A percentile compares a stretch with the other conserved stretches of the same genome.
Evolutionary conservation across 768 basidiomycete species (phyloP).

Genomic region (Suillus subluteus): DNA sequence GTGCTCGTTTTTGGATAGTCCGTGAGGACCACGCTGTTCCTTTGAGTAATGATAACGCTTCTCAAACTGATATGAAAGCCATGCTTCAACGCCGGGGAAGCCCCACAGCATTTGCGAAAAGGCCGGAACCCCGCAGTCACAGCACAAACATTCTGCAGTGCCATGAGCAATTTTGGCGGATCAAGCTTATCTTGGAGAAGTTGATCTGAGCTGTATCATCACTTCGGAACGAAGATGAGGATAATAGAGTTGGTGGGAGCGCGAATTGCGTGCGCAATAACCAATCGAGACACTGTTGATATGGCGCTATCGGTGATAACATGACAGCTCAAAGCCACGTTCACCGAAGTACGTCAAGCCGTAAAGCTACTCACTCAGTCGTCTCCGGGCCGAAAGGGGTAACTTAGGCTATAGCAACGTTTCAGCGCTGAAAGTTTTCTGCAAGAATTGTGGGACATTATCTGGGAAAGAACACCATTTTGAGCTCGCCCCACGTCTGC

Average conservation of each 20-base stretch:
- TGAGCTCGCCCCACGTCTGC: slow-evolving; percentile 22
- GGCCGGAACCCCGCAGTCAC: background rate
- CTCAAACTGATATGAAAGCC: background rate
- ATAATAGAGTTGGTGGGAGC: slow-evolving; percentile 17
- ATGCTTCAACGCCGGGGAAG: background rate
- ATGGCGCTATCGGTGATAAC: slow-evolving; percentile 10
- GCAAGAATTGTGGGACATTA: slow-evolving; percentile 24
- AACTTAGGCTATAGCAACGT: slow-evolving; percentile 18
- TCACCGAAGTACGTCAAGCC: slow-evolving; percentile 7
- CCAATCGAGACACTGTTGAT: slow-evolving; percentile 6
- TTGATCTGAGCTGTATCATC: slow-evolving; percentile 13
- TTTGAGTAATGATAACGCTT: background rate
- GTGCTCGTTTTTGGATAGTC: background rate
- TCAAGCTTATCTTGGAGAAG: slow-evolving; percentile 19
- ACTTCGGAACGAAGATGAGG: slow-evolving; percentile 18
- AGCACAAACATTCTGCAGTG: background rate
- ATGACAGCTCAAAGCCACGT: slow-evolving; percentile 13
- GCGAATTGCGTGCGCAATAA: slow-evolving; percentile 2
- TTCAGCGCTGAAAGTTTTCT: slow-evolving; percentile 23
- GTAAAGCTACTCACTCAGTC: slow-evolving; percentile 7
- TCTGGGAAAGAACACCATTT: slow-evolving; percentile 37
- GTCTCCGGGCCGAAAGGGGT: slow-evolving; percentile 8
- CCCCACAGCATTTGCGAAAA: background rate
- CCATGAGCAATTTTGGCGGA: slow-evolving; percentile 7
- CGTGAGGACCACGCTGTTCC: background rate